Base-by-base conservation (phyloP, 169 alveolate species). In the Eimeria sp. region DNA sequence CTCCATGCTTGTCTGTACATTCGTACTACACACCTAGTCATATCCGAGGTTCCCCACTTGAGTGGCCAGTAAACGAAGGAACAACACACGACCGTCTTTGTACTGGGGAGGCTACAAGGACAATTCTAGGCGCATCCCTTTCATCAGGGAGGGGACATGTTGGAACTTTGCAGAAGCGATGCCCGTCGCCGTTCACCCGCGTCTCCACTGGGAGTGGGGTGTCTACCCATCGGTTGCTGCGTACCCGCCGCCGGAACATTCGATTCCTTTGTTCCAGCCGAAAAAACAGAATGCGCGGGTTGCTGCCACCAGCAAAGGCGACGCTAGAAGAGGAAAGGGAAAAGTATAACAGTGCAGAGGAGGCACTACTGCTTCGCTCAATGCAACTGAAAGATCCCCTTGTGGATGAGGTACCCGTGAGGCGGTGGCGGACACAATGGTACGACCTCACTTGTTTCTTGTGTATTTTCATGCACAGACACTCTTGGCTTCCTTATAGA, bases 211-310 rank as follows among this genome's bases (percentile, higher is more conserved):
- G 40, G 9, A 30, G 7, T 57, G 73, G 78, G 16, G 1, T 89
- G 49, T 18, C 43, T 54, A 25, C 87, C 43, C 40, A 47, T 5
- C 87, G 86, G 75, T 57, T 65, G 40, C 87, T 49, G 45, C 87
- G 95, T 57, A 47, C 70, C 86, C 95, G 86, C 75, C 49, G 86
- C 73, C 57, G 87, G 14, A 65, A 47, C 65, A 65, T 65, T 25
- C 95, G 87, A 30, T 70, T 65, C 86, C 95, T 89, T 27, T 65
- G 95, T 47, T 34, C 65, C 30, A 70, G 95, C 95, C 95, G 95
- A 16, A 43, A 58, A n/a, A 65, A 65, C 73, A 43, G 95, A 70
- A 27, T 47, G 54, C 95, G 84, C 34, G 95, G 86, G 87, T 14
- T 65, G 87, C 30, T 65, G 72, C 70, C 70, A 2, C 95, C 95